Evolutionary conservation across 352 stramenopile species (phyloP), one percentile per base, ranked within the genome.

Genomic region (Peronospora farinosa): DNA sequence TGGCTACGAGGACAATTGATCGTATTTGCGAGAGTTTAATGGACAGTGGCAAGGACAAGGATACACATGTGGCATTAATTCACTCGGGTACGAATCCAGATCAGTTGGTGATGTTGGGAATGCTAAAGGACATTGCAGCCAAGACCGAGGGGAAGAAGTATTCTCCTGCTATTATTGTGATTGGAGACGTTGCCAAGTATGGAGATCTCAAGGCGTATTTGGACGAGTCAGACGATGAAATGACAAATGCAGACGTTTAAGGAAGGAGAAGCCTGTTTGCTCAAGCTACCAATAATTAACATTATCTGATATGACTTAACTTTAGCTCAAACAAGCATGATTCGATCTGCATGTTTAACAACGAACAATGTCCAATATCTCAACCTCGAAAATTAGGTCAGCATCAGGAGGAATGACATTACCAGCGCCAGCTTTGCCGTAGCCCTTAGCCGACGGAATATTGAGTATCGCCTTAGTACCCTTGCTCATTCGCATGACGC

Each of bases 401-500:
- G 95, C 86, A 65, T 98, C 86, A 35, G 90, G 88, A 7, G 92
- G 88, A 47, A 97, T 96, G 11, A 87, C 70, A 21, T 74, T 78
- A 6, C 84, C 84, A 10, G 87, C 88, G 19, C 94, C 94, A 15
- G 53, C 37, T 28, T 60, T 62, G 19, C 93, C 94, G 64, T 98
- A 98, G 42, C 85, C 95, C 71, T 97, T 98, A 57, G 84, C 88
- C 16, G 74, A 61, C 6, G 94, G 89, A 54, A 97, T 97, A 40
- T 81, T 61, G 5, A 98, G 74, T 15, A 83, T 77, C 0, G 93
- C 88, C 55, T 90, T 94, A 72, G 98, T 89, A 21, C 94, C 93
- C 41, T 98, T 85, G 51, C 74, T 95, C 94, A 98, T 98, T 65
- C 89, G 70, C 69, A 96, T 75, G 21, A 98, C 91, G 15, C 93